Conservation (phyloP, 2,329 filamentous ascomycete genomes). For the Paecilomyces dactylethromorphus region DNA sequence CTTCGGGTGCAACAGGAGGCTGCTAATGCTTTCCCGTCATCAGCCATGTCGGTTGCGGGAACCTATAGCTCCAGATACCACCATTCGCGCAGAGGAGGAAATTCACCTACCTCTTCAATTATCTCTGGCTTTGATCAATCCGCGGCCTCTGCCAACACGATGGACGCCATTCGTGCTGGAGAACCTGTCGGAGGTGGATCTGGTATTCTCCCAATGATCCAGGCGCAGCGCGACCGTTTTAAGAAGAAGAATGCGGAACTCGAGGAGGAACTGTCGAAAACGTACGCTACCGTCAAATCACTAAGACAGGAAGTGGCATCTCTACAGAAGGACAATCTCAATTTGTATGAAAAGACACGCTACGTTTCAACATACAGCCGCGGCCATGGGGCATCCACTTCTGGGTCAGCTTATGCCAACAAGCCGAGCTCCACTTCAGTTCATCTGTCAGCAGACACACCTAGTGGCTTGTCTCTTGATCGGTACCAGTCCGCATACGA, state of each 20-base stretch:
- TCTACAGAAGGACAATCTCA: constrained; percentile 91
- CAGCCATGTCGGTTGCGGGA: constrained; percentile 84
- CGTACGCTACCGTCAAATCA: constrained; percentile 73
- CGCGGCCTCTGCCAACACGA: constrained; percentile 41
- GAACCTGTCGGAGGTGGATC: constrained; percentile 67
- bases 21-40: constrained; percentile 71
- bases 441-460: constrained; percentile 53
- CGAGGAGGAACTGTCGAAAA: constrained; percentile 81
- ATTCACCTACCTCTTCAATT: constrained; percentile 93
- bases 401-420: constrained; percentile 54
- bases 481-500: constrained; percentile 91
- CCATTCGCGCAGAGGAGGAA: constrained; percentile 62
- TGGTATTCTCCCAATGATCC: constrained; percentile 95
- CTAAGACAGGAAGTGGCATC: constrained; percentile 85
- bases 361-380: constrained; percentile 93
- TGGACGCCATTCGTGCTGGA: constrained; percentile 58
- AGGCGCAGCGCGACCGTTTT: constrained; percentile 94
- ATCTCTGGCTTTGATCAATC: constrained; percentile 91
- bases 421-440: constrained; percentile 72
- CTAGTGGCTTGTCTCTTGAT: constrained; percentile 64
- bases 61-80: constrained; percentile 80
- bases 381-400: constrained; percentile 53
- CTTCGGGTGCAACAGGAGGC: constrained; percentile 80
- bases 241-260: constrained; percentile 91
- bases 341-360: constrained; percentile 93